Conservation (phyloP, 169 alveolate species). For the Eimeria tenella region DNA sequence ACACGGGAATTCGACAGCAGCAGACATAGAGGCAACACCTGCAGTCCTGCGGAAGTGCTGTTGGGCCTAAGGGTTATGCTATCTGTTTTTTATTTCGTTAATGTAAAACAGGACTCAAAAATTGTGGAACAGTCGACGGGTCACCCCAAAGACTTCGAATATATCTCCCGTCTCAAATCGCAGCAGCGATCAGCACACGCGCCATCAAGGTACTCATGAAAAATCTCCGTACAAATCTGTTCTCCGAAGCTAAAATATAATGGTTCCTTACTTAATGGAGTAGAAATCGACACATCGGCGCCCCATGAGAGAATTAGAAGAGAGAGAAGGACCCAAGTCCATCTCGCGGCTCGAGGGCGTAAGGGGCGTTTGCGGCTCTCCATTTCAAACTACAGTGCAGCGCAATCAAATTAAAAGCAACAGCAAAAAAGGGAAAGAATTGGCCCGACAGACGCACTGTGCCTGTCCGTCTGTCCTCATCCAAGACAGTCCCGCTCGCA, state of each 20-base stretch:
- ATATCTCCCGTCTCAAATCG: too few relatives aligned
- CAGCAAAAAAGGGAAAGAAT: neutral
- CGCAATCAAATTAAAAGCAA: neutral
- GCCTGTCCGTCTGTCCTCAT: too few relatives aligned
- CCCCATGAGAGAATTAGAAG: neutral
- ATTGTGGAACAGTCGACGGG: too few relatives aligned
- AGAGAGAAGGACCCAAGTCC: conserved; percentile 31
- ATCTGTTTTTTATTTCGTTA: neutral
- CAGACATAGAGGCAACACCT: too few relatives aligned
- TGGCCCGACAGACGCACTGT: too few relatives aligned
- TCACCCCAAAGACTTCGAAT: too few relatives aligned
- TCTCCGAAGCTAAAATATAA: neutral
- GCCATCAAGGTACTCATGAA: too few relatives aligned
- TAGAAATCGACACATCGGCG: neutral
- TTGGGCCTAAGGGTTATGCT: neutral
- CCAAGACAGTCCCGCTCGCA: too few relatives aligned
- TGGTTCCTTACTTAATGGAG: conserved; percentile 19
- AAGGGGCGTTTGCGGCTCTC: conserved; percentile 44
- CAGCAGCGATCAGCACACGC: too few relatives aligned
- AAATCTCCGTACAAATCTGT: neutral
- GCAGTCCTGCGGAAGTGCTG: neutral
- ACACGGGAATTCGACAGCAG: too few relatives aligned
- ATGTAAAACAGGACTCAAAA: too few relatives aligned
- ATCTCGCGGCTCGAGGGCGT: neutral
- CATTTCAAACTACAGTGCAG: conserved; percentile 14